Evolutionary conservation across 2,329 filamentous ascomycete species (phyloP).

Genomic region (Diaporthe citri): DNA sequence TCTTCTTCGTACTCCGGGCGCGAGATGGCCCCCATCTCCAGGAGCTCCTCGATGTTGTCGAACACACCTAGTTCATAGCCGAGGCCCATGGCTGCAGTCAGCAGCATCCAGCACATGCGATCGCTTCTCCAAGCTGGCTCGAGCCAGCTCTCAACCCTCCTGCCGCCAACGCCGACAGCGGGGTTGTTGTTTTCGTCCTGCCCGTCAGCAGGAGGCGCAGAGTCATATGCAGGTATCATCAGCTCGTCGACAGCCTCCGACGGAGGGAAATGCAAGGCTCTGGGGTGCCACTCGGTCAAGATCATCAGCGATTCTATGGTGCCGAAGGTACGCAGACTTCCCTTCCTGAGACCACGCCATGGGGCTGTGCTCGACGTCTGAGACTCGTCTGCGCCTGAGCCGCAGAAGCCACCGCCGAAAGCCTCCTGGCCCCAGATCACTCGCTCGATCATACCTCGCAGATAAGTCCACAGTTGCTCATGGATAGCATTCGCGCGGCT

Average conservation of each 20-base stretch:
- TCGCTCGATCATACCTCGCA: constrained; percentile 94
- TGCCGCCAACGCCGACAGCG: constrained; percentile 77
- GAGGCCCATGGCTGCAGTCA: constrained; percentile 90
- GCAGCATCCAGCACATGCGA: constrained; percentile 97
- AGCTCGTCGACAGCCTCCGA: constrained; percentile 80
- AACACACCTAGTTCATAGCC: constrained; percentile 97
- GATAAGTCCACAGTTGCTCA: constrained; percentile 93
- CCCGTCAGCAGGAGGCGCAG: constrained; percentile 40
- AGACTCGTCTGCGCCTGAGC: constrained; percentile 73
- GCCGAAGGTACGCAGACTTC: constrained; percentile 88
- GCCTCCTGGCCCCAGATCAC: constrained; percentile 97
- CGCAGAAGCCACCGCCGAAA: constrained; percentile 89
- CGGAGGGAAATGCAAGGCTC: constrained; percentile 92
- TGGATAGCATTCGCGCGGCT: constrained; percentile 93
- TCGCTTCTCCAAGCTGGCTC: constrained; percentile 96
- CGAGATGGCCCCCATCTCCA: constrained; percentile 69
- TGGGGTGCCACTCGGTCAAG: constrained; percentile 96
- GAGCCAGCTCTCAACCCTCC: constrained; percentile 93
- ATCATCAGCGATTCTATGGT: constrained; percentile 96
- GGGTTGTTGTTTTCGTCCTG: constrained; percentile 55
- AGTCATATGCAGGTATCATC: constrained; percentile 71
- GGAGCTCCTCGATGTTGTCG: constrained; percentile 83
- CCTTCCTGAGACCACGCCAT: constrained; percentile 78
- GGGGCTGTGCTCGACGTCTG: constrained; percentile 77
- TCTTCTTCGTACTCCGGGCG: constrained; percentile 80